Evolutionary conservation across 306 rosid species (phyloP).

Genomic region (Canavalia ensiformis): DNA sequence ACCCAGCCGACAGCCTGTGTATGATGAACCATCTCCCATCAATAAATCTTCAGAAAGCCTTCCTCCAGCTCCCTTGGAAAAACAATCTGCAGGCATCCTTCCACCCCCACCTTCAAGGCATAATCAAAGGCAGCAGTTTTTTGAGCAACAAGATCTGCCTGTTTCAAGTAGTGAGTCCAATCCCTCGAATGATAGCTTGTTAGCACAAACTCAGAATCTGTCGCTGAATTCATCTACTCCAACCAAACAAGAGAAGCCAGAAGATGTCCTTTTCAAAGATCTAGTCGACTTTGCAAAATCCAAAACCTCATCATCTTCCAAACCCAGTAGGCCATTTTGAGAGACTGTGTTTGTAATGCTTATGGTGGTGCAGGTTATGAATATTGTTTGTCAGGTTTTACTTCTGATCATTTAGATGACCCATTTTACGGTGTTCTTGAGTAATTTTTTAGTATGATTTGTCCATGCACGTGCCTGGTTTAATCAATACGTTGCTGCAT

Average conservation of each 20-base stretch:
- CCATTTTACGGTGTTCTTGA: constrained; percentile 54
- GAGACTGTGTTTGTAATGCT: constrained; percentile 40
- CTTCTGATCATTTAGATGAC: constrained; percentile 53
- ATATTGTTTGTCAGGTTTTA: constrained; percentile 45
- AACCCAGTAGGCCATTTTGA: constrained; percentile 78
- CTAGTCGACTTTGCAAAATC: constrained; percentile 89
- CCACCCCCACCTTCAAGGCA: constrained; percentile 87
- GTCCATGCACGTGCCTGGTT: constrained; percentile 43
- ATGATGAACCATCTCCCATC: constrained; percentile 69
- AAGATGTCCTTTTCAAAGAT: constrained; percentile 88
- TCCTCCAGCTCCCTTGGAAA: constrained; percentile 81
- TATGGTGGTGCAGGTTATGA: constrained; percentile 44
- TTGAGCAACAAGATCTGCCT: constrained; percentile 62
- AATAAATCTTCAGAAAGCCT: constrained; percentile 66
- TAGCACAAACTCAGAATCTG: constrained; percentile 75
- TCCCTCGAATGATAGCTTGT: constrained; percentile 78
- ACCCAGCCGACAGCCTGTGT: constrained; percentile 66
- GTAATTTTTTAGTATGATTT: constrained; percentile 55
- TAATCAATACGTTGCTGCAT: constrained; percentile 53
- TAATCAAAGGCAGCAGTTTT: constrained; percentile 85
- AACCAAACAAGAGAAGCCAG: constrained; percentile 72
- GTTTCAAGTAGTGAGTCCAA: constrained; percentile 64
- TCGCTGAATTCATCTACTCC: constrained; percentile 74
- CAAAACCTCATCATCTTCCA: constrained; percentile 80
- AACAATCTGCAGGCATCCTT: constrained; percentile 58